phyloP scores from a whole-genome alignment of 169 alveolate species.

The Cryptosporidium parvum region DNA sequence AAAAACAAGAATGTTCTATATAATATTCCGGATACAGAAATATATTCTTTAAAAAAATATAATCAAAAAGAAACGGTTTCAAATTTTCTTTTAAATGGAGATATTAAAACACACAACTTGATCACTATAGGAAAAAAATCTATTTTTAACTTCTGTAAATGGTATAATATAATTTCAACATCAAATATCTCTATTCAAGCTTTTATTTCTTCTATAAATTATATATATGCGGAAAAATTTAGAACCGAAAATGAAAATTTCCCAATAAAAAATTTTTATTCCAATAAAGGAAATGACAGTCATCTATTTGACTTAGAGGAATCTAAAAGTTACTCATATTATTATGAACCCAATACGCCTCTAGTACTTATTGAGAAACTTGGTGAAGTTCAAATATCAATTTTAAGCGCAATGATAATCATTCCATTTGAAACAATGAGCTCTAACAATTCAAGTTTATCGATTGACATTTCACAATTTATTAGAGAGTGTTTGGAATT shows the following conservation, averaged over 20 bases:
- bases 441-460: neutral
- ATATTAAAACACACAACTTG: slow-evolving; percentile 9
- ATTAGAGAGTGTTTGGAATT: neutral
- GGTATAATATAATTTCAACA: slow-evolving; percentile 35
- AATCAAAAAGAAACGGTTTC: slow-evolving; percentile 9
- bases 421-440: neutral
- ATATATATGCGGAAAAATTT: neutral
- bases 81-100: slow-evolving; percentile 10
- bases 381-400: slow-evolving; percentile 20
- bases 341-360: slow-evolving; percentile 23
- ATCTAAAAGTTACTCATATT: neutral
- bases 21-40: neutral
- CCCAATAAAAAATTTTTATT: neutral
- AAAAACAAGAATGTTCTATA: neutral
- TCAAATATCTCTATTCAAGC: slow-evolving; percentile 5
- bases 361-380: slow-evolving; percentile 33
- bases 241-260: neutral
- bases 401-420: neutral
- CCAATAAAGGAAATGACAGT: neutral
- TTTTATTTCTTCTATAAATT: slow-evolving; percentile 17
- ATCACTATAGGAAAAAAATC: neutral
- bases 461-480: slow-evolving; percentile 12
- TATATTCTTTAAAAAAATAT: neutral
- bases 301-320: neutral
- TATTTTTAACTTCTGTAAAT: slow-evolving; percentile 19